These are phyloP conservation scores for Fusarium virguliforme DNA, from an alignment of 2,329 filamentous ascomycete genomes.

Conservation along the genomic window DNA sequence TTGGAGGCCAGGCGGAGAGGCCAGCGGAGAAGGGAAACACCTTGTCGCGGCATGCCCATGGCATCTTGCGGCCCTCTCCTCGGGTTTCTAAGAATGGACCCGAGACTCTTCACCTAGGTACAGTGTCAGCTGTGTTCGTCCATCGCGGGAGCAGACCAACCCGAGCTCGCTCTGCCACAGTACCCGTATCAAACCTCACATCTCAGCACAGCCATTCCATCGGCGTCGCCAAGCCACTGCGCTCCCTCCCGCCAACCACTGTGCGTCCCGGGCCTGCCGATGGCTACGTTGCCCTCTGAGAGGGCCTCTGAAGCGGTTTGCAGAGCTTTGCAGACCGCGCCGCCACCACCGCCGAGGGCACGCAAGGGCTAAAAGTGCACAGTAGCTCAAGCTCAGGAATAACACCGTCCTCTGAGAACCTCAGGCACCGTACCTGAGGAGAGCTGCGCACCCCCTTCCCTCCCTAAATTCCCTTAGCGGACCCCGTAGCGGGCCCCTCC, in stretches of 20 bases:
- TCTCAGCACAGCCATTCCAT: constrained; percentile 34
- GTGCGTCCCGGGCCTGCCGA: constrained; percentile 33
- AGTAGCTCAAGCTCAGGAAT: constrained; percentile 20
- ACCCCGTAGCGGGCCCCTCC: constrained; percentile 43
- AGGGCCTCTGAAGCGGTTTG: constrained; percentile 4
- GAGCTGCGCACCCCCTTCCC: constrained; percentile 32
- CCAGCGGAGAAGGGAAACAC: constrained; percentile 26
- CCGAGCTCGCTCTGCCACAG: neutral
- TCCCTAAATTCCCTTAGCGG: constrained; percentile 41
- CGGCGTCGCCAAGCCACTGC: constrained; percentile 15
- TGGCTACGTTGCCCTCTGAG: constrained; percentile 21
- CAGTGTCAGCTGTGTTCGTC: constrained; percentile 12
- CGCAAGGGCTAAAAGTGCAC: constrained; percentile 29
- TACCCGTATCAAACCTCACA: neutral
- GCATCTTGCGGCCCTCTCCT: constrained; percentile 16
- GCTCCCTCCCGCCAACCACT: constrained; percentile 17
- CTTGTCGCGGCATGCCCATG: constrained; percentile 19
- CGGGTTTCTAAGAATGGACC: constrained; percentile 18
- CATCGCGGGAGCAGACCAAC: constrained; percentile 1
- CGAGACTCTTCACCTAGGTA: neutral
- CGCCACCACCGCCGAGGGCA: constrained; percentile 21
- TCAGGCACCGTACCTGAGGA: constrained; percentile 11
- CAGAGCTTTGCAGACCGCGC: constrained; percentile 12
- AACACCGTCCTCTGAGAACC: constrained; percentile 17
- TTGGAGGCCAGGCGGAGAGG: constrained; percentile 28